Base-by-base conservation (phyloP, 1,284 basidiomycete genomes). In the Pyrrhoderma noxium region DNA sequence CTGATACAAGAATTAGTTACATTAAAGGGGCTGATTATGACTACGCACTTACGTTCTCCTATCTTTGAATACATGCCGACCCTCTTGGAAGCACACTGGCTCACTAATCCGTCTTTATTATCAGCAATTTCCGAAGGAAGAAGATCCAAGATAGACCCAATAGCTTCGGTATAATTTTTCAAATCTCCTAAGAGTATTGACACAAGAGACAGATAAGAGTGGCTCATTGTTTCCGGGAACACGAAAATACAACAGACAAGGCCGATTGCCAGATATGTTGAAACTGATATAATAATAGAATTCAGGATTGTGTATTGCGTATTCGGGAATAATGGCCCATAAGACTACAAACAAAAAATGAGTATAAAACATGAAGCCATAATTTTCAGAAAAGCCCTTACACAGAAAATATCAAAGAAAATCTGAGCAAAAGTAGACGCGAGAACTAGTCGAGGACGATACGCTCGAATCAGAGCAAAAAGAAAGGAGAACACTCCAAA, bases 191-290 rank as follows among this genome's bases (percentile, higher is more conserved):
- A 57, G 11, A 73, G 61, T 3, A 51, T 62, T 49, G 51, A 64
- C 55, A 56, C 69, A 57, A 59, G 68, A 58, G 58, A 56, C 21
- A 69, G 61, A 55, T 69, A 71, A 1, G 64, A 65, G 56, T 83
- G 80, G 53, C 80, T 82, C 52, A 89, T 66, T 7, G 81, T 80
- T 64, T 86, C 77, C 0, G 89, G 89, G 62, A 90, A 91, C 54
- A 90, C 70, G 34, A 89, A 60, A 14, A 83, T 56, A 22, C 80
- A 73, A 18, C 73, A 66, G 3, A 71, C 70, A 21, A 84, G 51
- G 0, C 77, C 83, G 40, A 85, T 76, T 1, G 76, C 85, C 44
- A 81, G 62, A 63, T 81, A 88, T 54, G 72, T 76, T 1, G 68
- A 62, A 0, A 79, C 71, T 0, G 86, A 82, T 22, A 81, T 74